These are phyloP conservation scores for Solanum stenotomum DNA, from an alignment of 257 asterid species.

Conservation along the genomic window DNA sequence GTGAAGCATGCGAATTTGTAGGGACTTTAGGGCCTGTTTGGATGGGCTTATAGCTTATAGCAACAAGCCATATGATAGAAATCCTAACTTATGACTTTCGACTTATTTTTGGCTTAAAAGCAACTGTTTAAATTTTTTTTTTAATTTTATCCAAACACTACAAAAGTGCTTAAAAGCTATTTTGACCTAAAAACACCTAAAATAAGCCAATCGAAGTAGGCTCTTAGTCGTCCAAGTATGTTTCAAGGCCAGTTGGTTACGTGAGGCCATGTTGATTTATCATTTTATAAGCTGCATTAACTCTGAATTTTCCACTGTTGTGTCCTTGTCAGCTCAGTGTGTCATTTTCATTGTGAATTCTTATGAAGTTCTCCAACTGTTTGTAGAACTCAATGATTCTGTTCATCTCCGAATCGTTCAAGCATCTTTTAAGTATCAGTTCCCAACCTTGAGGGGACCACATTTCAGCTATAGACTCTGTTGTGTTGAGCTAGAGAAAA, in stretches of 20 bases:
- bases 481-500: background rate
- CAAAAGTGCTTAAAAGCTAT: background rate
- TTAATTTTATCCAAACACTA: background rate
- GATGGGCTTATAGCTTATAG: background rate
- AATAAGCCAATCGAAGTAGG: background rate
- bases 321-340: background rate
- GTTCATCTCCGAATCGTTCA: background rate
- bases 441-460: background rate
- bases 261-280: background rate
- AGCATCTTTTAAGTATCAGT: background rate
- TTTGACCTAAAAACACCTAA: background rate
- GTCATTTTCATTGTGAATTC: background rate
- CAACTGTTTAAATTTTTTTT: background rate
- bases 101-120: background rate
- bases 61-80: background rate
- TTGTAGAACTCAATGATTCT: background rate
- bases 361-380: background rate
- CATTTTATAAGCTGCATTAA: background rate
- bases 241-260: background rate
- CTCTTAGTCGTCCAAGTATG: background rate
- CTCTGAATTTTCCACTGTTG: background rate
- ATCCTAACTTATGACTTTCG: background rate
- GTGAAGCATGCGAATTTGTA: background rate
- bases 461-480: background rate
- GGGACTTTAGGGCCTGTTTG: background rate